Base-by-base conservation (phyloP, 2,329 filamentous ascomycete genomes). In the Clonostachys chloroleuca region DNA sequence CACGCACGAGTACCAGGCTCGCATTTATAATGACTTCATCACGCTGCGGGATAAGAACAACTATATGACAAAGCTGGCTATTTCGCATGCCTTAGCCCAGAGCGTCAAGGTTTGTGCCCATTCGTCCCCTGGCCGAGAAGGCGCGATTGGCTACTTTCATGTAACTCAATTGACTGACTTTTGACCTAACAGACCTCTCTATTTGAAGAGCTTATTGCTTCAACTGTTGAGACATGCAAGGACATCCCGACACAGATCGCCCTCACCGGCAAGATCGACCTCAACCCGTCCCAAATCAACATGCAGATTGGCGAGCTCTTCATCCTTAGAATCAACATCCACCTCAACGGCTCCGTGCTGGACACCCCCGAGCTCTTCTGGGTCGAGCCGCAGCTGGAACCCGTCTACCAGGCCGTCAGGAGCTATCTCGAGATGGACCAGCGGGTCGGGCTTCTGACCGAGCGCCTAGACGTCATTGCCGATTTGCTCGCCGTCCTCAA, bases 11-110 rank as follows among this genome's bases (percentile, higher is more conserved):
- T 99, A 99, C 65, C 95, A 99, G 69, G 90, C 94, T 18, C 86
- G 94, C 45, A 99, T 99, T 66, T 99, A 99, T 78, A 99, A 99
- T 68, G 94, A 99, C 68, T 99, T 99, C 59, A 99, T 99, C 67
- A 94, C 89, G 3, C 70, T 99, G 51, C 80, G 92, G 43, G 92
- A 97, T 59, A 96, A 95, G 69, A 85, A 85, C 60, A 96, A 95
- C 67, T 95, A 97, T 72, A 97, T 97, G 94, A 95, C 87, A 56
- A 97, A 97, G 71, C 75, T 97, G 36, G 91, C 92, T 47, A 97
- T 97, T 62, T 95, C 90, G 14, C 94, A 99, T 70, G 94, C 94
- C 4, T 74, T 99, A 43, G 89, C 92, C 1, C 94, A 99, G 67
- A 95, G 89, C 53, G 94, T 97, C 61, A 97, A 99, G 79, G 84